Evolutionary conservation across 768 basidiomycete genomes (phyloP).

Genomic region (Amanita rimosa): DNA sequence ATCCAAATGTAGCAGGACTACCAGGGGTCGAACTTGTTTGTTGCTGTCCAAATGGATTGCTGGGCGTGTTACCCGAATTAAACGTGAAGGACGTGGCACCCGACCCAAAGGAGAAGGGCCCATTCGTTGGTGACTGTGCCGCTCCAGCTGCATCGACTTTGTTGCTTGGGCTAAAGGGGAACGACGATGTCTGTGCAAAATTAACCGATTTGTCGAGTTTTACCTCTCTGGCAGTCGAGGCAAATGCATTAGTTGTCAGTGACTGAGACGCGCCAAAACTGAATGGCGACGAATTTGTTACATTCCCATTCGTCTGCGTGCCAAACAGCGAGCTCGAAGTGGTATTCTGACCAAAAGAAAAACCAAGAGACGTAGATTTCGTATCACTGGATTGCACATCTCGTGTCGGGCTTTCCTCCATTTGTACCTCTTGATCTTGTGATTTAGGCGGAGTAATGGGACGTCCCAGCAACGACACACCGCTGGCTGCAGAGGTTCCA

Average conservation of each 20-base stretch:
- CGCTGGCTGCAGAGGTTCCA: slow-evolving; percentile 20
- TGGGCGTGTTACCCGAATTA: slow-evolving; percentile 11
- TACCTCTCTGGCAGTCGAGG: slow-evolving; percentile 22
- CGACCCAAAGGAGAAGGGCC: slow-evolving; percentile 4
- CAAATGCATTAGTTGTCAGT: slow-evolving; percentile 33
- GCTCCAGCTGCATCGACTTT: slow-evolving; percentile 14
- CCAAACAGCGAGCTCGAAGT: slow-evolving; percentile 20
- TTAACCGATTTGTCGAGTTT: slow-evolving; percentile 35
- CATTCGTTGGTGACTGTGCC: slow-evolving; percentile 6
- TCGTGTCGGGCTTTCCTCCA: slow-evolving; percentile 76
- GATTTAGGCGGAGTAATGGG: slow-evolving; percentile 58
- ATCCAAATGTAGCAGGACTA: slow-evolving; percentile 24
- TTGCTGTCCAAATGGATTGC: slow-evolving; percentile 16
- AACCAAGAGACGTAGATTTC: slow-evolving; percentile 28
- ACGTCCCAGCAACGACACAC: slow-evolving; percentile 24
- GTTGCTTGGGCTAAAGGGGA: background rate
- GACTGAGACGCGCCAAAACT: slow-evolving; percentile 28
- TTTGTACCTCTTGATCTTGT: slow-evolving; percentile 54
- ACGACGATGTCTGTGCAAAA: slow-evolving; percentile 29
- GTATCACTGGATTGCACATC: slow-evolving; percentile 37
- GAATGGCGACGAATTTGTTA: slow-evolving; percentile 21
- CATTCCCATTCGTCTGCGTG: slow-evolving; percentile 12
- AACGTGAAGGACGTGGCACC: slow-evolving; percentile 29
- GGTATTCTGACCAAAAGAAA: slow-evolving; percentile 35
- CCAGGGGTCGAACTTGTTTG: slow-evolving; percentile 23